These are phyloP conservation scores for Mycosphaerella sp. DNA, from an alignment of 2,329 filamentous ascomycete species.

Conservation along the genomic window DNA sequence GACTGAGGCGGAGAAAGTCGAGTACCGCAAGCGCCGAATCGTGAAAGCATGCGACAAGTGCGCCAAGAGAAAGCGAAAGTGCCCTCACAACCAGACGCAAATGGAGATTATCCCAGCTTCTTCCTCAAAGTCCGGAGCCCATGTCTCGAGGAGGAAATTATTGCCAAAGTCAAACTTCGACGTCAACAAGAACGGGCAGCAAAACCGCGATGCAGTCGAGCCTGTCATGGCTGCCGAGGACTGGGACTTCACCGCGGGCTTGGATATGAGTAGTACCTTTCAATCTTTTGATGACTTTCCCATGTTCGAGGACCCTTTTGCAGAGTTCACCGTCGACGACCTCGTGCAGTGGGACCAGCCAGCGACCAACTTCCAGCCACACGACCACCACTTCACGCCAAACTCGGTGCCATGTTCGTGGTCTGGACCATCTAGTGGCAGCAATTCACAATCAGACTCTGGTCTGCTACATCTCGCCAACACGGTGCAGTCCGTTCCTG, in stretches of 20 bases:
- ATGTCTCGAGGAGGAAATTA: constrained; percentile 4
- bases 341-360: constrained; percentile 14
- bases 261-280: constrained; percentile 8
- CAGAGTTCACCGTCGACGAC: constrained; percentile 21
- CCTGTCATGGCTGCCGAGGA: constrained; percentile 5
- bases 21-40: constrained; percentile 35
- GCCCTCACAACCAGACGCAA: constrained; percentile 30
- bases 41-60: constrained; percentile 36
- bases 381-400: constrained; percentile 13
- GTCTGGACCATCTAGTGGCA: constrained; percentile 1
- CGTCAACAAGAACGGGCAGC: neutral
- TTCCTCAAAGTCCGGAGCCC: constrained; percentile 6
- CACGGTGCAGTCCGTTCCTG: constrained; percentile 2
- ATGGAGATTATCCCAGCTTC: constrained; percentile 22
- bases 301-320: constrained; percentile 23
- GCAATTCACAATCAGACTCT: neutral
- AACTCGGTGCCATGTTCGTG: constrained; percentile 8
- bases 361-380: constrained; percentile 1
- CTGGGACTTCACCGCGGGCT: constrained; percentile 13
- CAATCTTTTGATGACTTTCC: constrained; percentile 27
- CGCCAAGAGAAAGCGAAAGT: constrained; percentile 34
- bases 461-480: neutral
- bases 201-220: neutral
- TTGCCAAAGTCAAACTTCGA: constrained; percentile 1
- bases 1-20: constrained; percentile 35